phyloP scores from a whole-genome alignment of 2,329 filamentous ascomycete genomes.

The Lachnellula willkommii region DNA sequence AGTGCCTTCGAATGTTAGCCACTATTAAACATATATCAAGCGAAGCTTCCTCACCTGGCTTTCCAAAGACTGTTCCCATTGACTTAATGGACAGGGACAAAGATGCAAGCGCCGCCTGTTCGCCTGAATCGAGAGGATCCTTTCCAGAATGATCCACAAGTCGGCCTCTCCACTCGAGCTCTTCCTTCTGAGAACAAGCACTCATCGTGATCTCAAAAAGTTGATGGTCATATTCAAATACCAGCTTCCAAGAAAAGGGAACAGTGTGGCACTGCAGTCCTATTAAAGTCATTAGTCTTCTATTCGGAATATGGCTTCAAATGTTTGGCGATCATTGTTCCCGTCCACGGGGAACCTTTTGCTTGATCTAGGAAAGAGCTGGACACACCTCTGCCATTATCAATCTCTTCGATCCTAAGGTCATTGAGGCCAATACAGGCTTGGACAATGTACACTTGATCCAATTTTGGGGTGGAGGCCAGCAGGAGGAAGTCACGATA shows the following conservation, averaged over 20 bases:
- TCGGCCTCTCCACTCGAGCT: conserved; percentile 71
- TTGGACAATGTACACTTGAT: conserved; percentile 65
- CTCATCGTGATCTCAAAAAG: conserved; percentile 83
- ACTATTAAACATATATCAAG: not conserved
- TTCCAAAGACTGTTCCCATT: conserved; percentile 69
- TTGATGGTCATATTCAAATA: conserved; percentile 72
- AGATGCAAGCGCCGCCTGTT: conserved; percentile 53
- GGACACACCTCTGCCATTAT: conserved; percentile 64
- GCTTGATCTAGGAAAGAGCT: not conserved
- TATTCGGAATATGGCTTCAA: not conserved
- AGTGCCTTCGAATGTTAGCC: conserved; percentile 41
- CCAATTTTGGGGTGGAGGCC: conserved; percentile 59
- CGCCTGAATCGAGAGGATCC: conserved; percentile 43
- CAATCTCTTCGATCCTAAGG: conserved; percentile 62
- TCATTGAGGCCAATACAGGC: conserved; percentile 66
- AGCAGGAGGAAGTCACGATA: conserved; percentile 77
- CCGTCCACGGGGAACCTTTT: not conserved
- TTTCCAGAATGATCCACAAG: conserved; percentile 49
- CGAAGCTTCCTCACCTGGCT: conserved; percentile 48
- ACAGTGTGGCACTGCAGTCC: conserved; percentile 83
- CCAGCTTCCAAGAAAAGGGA: conserved; percentile 84
- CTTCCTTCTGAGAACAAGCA: conserved; percentile 76
- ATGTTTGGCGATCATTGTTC: not conserved
- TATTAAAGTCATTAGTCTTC: conserved; percentile 34
- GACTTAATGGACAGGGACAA: conserved; percentile 66